These are phyloP conservation scores for Microdochium bolleyi DNA, from an alignment of 2,329 filamentous ascomycete species.

Conservation along the genomic window DNA sequence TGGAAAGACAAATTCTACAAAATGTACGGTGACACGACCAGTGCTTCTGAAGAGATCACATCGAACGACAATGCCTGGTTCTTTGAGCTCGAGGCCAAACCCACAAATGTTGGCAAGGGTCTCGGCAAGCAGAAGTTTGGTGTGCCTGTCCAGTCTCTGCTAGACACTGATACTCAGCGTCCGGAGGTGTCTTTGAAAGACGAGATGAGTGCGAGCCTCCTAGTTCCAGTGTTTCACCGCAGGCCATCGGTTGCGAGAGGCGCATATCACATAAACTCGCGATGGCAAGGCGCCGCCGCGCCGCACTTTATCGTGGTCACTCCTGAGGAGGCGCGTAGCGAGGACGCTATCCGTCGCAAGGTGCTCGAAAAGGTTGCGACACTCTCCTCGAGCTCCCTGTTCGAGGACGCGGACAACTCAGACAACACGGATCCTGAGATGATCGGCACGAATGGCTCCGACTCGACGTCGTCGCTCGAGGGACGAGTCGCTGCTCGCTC, in stretches of 20 bases:
- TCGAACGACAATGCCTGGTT: slow-evolving; percentile 59
- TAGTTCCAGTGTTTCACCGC: slow-evolving; percentile 66
- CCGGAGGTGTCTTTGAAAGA: slow-evolving; percentile 48
- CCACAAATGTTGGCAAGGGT: slow-evolving; percentile 64
- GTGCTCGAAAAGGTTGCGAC: slow-evolving; percentile 68
- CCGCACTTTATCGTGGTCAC: slow-evolving; percentile 71
- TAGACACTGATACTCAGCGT: slow-evolving; percentile 28
- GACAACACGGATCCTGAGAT: slow-evolving; percentile 60
- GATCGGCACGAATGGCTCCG: slow-evolving; percentile 55
- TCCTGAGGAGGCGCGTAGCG: slow-evolving; percentile 57
- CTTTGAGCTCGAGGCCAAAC: slow-evolving; percentile 68
- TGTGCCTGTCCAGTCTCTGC: slow-evolving; percentile 32
- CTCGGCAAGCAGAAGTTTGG: slow-evolving; percentile 38
- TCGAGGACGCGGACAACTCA: slow-evolving; percentile 44
- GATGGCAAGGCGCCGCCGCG: slow-evolving; percentile 4
- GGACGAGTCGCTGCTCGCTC: slow-evolving; percentile 69
- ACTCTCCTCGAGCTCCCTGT: slow-evolving; percentile 63
- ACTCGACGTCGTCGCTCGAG: slow-evolving; percentile 54
- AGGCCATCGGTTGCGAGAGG: slow-evolving; percentile 22
- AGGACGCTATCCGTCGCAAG: slow-evolving; percentile 73
- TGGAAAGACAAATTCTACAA: slow-evolving; percentile 83
- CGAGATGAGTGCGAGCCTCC: slow-evolving; percentile 53
- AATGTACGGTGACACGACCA: slow-evolving; percentile 61
- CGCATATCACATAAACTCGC: slow-evolving; percentile 12
- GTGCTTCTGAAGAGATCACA: slow-evolving; percentile 66